Conservation (phyloP, 1,284 basidiomycete species). For the Trichosporon sp. region DNA sequence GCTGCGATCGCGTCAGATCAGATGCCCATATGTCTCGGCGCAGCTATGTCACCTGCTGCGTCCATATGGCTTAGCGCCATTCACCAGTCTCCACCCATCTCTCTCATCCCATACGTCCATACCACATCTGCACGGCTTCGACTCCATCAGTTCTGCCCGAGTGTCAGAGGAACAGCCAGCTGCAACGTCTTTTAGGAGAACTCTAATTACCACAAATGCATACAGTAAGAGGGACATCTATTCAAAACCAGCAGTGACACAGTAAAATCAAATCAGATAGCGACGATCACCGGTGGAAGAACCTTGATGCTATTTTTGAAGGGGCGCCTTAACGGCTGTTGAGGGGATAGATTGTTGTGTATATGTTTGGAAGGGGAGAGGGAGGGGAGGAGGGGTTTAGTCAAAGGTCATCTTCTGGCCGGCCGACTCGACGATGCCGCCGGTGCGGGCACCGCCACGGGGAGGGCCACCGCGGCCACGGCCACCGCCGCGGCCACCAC, state of each 20-base stretch:
- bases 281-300: slow-evolving; percentile 19
- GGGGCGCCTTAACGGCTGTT: background rate
- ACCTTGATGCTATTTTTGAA: slow-evolving; percentile 16
- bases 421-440: slow-evolving; percentile 71
- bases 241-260: slow-evolving; percentile 17
- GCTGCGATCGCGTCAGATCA: background rate
- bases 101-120: too few relatives aligned
- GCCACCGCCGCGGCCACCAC: slow-evolving; percentile 53
- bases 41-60: background rate
- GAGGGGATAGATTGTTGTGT: background rate
- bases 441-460: slow-evolving; percentile 63
- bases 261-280: background rate
- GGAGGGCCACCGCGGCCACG: slow-evolving; percentile 52
- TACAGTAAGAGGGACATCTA: slow-evolving; percentile 24
- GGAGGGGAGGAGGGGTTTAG: slow-evolving; percentile 41
- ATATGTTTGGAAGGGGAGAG: background rate
- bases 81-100: background rate
- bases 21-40: background rate
- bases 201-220: slow-evolving; percentile 28
- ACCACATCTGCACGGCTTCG: too few relatives aligned
- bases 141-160: too few relatives aligned
- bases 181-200: background rate
- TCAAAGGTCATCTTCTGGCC: slow-evolving; percentile 83
- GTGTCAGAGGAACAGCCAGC: background rate
- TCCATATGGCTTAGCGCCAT: background rate